phyloP scores from a whole-genome alignment of 495 filamentous ascomycete genomes.

The Oleoguttula mirabilis region DNA sequence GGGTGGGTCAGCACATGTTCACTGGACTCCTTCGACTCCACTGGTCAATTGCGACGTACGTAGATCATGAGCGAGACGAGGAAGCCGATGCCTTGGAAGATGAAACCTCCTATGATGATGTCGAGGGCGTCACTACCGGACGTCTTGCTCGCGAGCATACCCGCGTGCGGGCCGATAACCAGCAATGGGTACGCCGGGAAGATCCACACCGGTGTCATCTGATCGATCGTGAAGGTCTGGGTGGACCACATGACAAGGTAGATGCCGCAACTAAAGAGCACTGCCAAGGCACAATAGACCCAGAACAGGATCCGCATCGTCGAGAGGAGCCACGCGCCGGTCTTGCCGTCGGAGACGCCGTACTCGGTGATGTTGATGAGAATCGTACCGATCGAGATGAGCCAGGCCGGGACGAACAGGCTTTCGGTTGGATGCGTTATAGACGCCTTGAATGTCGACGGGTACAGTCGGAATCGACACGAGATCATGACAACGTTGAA shows the following conservation, averaged over 20 bases:
- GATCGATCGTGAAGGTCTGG: conserved; percentile 64
- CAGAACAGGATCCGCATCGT: conserved; percentile 59
- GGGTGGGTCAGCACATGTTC: conserved; percentile 23
- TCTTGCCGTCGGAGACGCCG: conserved; percentile 42
- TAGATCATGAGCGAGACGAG: conserved; percentile 61
- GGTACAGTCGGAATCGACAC: conserved; percentile 56
- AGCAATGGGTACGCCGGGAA: conserved; percentile 82
- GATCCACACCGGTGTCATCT: conserved; percentile 88
- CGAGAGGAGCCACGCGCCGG: conserved; percentile 55
- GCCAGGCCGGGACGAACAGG: conserved; percentile 62
- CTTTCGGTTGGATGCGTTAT: conserved; percentile 70
- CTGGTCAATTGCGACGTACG: too few species aligned
- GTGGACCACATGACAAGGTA: conserved; percentile 47
- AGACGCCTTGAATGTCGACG: conserved; percentile 58
- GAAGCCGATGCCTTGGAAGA: conserved; percentile 74
- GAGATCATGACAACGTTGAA: conserved; percentile 56
- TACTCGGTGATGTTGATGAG: conserved; percentile 72
- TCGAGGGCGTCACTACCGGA: conserved; percentile 35
- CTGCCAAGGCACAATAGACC: conserved; percentile 54
- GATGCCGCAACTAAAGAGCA: conserved; percentile 52
- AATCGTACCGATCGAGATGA: conserved; percentile 63
- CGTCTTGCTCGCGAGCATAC: conserved; percentile 46
- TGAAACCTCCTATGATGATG: conserved; percentile 58
- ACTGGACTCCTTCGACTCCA: background rate
- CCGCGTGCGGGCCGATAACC: conserved; percentile 63